These are phyloP conservation scores for Nicotiana tomentosiformis DNA, from an alignment of 257 asterid genomes.

Conservation along the genomic window DNA sequence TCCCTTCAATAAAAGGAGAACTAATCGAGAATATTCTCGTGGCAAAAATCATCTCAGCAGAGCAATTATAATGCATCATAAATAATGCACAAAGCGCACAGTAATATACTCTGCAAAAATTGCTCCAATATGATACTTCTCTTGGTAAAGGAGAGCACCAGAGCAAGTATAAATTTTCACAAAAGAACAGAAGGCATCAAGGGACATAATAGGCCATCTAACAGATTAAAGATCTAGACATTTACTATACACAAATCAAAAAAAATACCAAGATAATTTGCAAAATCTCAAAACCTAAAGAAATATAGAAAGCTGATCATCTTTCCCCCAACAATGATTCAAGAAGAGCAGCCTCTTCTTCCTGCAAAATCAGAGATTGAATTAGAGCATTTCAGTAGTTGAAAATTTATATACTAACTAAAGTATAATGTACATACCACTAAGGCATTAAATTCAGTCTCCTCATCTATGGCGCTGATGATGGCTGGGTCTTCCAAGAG, in stretches of 20 bases:
- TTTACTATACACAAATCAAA: background rate
- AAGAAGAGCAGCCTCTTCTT: constrained; percentile 88
- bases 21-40: too few species aligned
- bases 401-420: constrained; percentile 13
- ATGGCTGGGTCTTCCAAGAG: constrained; percentile 83
- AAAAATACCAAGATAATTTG: background rate
- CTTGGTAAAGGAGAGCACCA: background rate
- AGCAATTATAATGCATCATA: too few species aligned
- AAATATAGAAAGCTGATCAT: constrained; percentile 18
- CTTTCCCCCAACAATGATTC: constrained; percentile 76
- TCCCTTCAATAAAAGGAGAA: too few species aligned
- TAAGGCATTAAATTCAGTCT: constrained; percentile 95
- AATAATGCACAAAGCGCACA: too few species aligned
- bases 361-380: constrained; percentile 39
- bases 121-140: background rate
- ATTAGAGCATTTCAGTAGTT: constrained; percentile 7
- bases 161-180: background rate
- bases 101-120: background rate
- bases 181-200: background rate
- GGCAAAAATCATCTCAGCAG: too few species aligned
- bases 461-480: constrained; percentile 83
- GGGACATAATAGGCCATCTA: background rate
- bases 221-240: background rate
- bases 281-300: constrained; percentile 1
- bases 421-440: constrained; percentile 53